Percentiles rank a stretch among this genome's conserved stretches.
phyloP scores from a whole-genome alignment of 768 basidiomycete species.

The Russula ochroleuca region DNA sequence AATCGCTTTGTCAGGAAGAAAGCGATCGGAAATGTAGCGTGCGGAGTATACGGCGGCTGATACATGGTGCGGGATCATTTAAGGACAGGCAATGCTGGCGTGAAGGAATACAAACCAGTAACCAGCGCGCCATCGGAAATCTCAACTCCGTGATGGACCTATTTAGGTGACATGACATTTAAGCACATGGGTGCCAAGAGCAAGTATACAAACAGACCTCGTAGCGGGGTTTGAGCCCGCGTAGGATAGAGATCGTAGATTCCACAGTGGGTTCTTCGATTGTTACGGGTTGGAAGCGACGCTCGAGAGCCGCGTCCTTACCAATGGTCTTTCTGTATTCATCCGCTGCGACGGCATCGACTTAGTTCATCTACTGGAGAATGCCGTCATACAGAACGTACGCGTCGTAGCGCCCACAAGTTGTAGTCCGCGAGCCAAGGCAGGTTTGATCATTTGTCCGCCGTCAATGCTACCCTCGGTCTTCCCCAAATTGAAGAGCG shows the following conservation, averaged over 20 bases:
- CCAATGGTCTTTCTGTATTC: constrained; percentile 90
- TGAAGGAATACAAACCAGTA: constrained; percentile 49
- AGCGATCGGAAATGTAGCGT: constrained; percentile 83
- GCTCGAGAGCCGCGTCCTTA: constrained; percentile 87
- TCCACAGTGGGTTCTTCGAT: constrained; percentile 88
- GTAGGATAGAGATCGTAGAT: constrained; percentile 79
- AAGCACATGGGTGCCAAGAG: background rate
- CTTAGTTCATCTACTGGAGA: background rate
- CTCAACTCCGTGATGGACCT: constrained; percentile 83
- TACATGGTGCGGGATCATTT: background rate
- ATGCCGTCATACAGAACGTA: constrained; percentile 36
- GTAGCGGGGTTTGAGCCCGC: constrained; percentile 78
- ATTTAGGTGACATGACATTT: background rate
- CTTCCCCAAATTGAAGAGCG: constrained; percentile 84
- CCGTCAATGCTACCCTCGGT: constrained; percentile 90
- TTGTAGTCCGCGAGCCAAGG: constrained; percentile 80
- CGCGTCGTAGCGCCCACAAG: constrained; percentile 90
- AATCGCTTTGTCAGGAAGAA: constrained; percentile 86
- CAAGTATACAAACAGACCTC: constrained; percentile 42
- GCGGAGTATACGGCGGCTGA: constrained; percentile 79
- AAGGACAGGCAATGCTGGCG: background rate
- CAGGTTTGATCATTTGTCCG: constrained; percentile 91
- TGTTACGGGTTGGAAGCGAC: constrained; percentile 84
- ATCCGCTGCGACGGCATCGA: constrained; percentile 47
- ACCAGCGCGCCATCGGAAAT: constrained; percentile 87